Evolutionary conservation across 306 rosid genomes (phyloP).

Genomic region (Hylodesmum podocarpum): DNA sequence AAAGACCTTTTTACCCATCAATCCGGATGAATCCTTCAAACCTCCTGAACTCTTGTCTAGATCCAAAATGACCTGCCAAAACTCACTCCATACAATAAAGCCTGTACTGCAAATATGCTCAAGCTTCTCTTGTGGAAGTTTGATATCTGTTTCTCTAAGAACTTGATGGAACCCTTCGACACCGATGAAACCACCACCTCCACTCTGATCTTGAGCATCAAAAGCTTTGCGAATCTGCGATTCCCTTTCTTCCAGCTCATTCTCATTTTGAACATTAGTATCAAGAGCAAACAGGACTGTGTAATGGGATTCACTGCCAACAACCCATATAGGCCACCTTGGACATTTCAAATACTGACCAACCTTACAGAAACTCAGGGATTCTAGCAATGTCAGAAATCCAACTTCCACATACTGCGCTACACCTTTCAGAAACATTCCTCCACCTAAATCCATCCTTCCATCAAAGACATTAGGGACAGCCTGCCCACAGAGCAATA

Average conservation of each 20-base stretch:
- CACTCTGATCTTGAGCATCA: slow-evolving; percentile 83
- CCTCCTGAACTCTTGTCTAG: slow-evolving; percentile 79
- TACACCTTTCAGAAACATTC: slow-evolving; percentile 80
- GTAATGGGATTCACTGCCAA: slow-evolving; percentile 89
- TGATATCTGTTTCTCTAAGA: slow-evolving; percentile 57
- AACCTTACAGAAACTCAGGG: slow-evolving; percentile 78
- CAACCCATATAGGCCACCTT: slow-evolving; percentile 92
- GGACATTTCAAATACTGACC: slow-evolving; percentile 81
- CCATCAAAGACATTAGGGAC: slow-evolving; percentile 89
- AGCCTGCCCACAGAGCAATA: slow-evolving; percentile 82
- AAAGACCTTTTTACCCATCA: slow-evolving; percentile 84
- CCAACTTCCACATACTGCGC: slow-evolving; percentile 80
- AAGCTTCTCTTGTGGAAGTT: slow-evolving; percentile 64
- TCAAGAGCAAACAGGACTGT: slow-evolving; percentile 83
- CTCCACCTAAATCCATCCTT: slow-evolving; percentile 84
- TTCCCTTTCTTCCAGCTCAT: slow-evolving; percentile 82
- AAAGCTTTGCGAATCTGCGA: slow-evolving; percentile 83
- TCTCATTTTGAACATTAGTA: slow-evolving; percentile 71
- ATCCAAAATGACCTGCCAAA: slow-evolving; percentile 86
- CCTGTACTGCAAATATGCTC: slow-evolving; percentile 77
- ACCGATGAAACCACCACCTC: slow-evolving; percentile 86
- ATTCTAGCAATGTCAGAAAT: slow-evolving; percentile 79
- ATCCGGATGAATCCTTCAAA: slow-evolving; percentile 78
- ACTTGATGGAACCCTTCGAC: slow-evolving; percentile 86
- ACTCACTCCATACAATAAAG: slow-evolving; percentile 91